Evolutionary conservation across 2,329 filamentous ascomycete genomes (phyloP).

Genomic region (Nigrospora oryzae): DNA sequence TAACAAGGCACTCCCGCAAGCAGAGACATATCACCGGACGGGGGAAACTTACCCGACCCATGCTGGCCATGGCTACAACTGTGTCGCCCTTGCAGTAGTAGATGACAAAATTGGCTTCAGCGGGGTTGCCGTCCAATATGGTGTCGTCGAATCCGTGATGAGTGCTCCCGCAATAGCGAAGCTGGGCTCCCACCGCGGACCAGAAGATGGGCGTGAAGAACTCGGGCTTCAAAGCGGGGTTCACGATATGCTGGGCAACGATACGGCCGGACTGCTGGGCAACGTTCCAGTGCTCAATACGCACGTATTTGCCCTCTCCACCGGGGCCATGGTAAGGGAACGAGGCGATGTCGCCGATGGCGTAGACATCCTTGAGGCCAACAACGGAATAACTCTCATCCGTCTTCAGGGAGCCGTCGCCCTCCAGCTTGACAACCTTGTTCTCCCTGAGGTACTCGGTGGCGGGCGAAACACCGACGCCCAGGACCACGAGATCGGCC

Average conservation of each 20-base stretch:
- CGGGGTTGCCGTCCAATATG: constrained; percentile 67
- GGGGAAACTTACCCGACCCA: constrained; percentile 48
- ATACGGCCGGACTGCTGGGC: constrained; percentile 85
- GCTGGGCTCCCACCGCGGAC: constrained; percentile 82
- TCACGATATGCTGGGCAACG: constrained; percentile 69
- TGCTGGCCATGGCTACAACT: constrained; percentile 82
- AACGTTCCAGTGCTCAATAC: constrained; percentile 98
- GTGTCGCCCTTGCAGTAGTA: constrained; percentile 84
- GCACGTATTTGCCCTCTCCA: constrained; percentile 60
- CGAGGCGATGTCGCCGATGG: constrained; percentile 89
- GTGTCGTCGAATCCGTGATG: constrained; percentile 77
- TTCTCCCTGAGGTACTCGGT: constrained; percentile 77
- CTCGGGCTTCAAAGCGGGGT: constrained; percentile 52
- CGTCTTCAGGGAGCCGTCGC: constrained; percentile 78
- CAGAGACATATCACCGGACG: too few relatives aligned
- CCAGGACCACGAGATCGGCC: constrained; percentile 85
- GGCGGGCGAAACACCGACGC: constrained; percentile 79
- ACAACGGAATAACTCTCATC: constrained; percentile 72
- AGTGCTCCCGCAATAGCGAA: constrained; percentile 91
- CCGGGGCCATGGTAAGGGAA: constrained; percentile 92
- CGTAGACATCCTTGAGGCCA: constrained; percentile 76
- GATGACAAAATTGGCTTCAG: constrained; percentile 74
- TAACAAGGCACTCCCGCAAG: too few relatives aligned
- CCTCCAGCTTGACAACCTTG: constrained; percentile 58
- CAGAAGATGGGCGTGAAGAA: constrained; percentile 92